These are phyloP conservation scores for Cystobasidium tubakii DNA, from an alignment of 768 basidiomycete species.

Conservation along the genomic window DNA sequence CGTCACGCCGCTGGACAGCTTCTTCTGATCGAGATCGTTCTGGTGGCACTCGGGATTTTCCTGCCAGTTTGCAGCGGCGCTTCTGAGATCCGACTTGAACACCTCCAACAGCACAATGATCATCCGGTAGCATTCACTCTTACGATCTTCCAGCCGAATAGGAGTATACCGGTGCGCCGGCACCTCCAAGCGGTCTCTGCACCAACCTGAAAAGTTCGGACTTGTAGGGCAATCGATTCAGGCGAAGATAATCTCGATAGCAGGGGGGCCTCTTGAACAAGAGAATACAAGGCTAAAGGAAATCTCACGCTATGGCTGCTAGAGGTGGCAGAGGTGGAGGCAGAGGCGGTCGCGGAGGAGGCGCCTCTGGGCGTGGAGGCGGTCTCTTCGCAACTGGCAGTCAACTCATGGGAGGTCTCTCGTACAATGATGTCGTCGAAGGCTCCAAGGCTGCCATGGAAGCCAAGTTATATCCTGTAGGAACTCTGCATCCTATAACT, in stretches of 20 bases:
- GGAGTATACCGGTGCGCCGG: too few relatives aligned
- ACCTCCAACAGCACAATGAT: not conserved
- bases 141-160: too few relatives aligned
- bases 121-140: not conserved
- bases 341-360: slow-evolving; percentile 28
- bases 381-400: slow-evolving; percentile 26
- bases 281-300: not conserved
- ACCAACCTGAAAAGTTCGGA: not conserved
- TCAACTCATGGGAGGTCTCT: slow-evolving; percentile 28
- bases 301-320: not conserved
- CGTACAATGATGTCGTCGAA: slow-evolving; percentile 17
- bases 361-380: slow-evolving; percentile 10
- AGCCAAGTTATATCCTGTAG: slow-evolving; percentile 24
- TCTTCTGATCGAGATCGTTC: too few relatives aligned
- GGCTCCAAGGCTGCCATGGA: not conserved
- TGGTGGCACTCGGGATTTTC: too few relatives aligned
- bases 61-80: too few relatives aligned
- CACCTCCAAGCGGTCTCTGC: too few relatives aligned
- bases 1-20: too few relatives aligned
- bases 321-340: slow-evolving; percentile 27
- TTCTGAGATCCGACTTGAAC: too few relatives aligned
- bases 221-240: not conserved
- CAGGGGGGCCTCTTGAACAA: not conserved
- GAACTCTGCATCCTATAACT: too few relatives aligned
- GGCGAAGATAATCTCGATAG: not conserved